Evolutionary conservation across 2,329 filamentous ascomycete genomes (phyloP).

Genomic region (Aspergillus melleus): DNA sequence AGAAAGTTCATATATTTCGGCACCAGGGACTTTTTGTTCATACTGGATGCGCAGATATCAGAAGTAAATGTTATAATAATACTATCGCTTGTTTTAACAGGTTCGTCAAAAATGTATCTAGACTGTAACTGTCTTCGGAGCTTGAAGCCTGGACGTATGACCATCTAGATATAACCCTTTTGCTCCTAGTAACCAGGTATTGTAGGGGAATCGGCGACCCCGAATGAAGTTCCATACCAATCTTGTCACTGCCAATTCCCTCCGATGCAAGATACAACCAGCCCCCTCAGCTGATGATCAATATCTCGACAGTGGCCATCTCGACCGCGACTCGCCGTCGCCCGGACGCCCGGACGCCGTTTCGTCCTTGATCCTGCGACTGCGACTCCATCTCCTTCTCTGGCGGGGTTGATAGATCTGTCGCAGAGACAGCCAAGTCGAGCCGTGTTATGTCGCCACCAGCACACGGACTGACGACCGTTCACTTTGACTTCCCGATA

Average conservation of each 20-base stretch:
- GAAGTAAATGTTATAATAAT: neutral
- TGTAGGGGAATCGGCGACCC: neutral
- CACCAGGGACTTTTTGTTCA: conserved; percentile 9
- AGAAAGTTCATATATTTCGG: conserved; percentile 9
- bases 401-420: neutral
- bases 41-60: conserved; percentile 14
- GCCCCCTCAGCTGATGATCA: neutral
- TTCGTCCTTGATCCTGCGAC: neutral
- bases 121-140: too few species aligned
- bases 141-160: too few species aligned
- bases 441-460: neutral
- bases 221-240: neutral
- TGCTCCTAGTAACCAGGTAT: too few species aligned
- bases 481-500: too few species aligned
- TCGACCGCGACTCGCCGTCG: neutral
- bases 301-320: neutral
- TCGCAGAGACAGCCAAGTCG: neutral
- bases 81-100: neutral
- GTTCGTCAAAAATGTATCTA: too few species aligned
- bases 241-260: neutral
- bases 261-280: neutral
- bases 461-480: too few species aligned
- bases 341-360: neutral
- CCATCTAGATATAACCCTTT: too few species aligned
- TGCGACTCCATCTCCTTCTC: neutral